Evolutionary conservation across 441 rosid species (phyloP).

Genomic region (Pelargonium hybrid): DNA sequence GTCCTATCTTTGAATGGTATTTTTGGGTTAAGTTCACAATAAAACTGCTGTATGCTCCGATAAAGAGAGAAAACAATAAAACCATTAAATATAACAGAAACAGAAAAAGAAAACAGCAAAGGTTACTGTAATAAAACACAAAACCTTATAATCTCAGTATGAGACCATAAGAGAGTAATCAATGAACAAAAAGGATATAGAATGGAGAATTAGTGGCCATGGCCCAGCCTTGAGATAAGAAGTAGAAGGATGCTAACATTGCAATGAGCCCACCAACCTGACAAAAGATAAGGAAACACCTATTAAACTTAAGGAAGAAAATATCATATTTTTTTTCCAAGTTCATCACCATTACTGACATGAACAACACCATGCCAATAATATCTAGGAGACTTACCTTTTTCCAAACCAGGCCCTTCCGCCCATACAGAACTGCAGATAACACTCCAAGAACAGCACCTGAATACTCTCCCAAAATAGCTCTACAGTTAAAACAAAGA

Average conservation of each 20-base stretch:
- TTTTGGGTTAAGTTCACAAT: conserved; percentile 42
- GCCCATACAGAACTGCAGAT: conserved; percentile 78
- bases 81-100: conserved; percentile 5
- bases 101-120: background rate
- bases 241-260: conserved; percentile 70
- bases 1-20: conserved; percentile 49
- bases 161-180: conserved; percentile 6
- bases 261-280: conserved; percentile 90
- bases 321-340: background rate
- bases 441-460: conserved; percentile 96
- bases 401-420: conserved; percentile 63
- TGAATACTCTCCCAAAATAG: conserved; percentile 87
- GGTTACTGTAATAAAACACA: background rate
- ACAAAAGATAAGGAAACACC: conserved; percentile 16
- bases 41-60: conserved; percentile 6
- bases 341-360: background rate
- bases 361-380: background rate
- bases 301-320: conserved; percentile 6
- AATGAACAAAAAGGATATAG: conserved; percentile 48
- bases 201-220: conserved; percentile 66
- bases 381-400: conserved; percentile 43
- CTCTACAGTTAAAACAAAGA: conserved; percentile 31
- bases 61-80: background rate
- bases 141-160: conserved; percentile 9
- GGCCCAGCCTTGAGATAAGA: conserved; percentile 95